Percentiles rank a stretch among this genome's conserved stretches.
Conservation (phyloP, 1,139 yeast species). For the Yamadazyma jaroonii region DNA sequence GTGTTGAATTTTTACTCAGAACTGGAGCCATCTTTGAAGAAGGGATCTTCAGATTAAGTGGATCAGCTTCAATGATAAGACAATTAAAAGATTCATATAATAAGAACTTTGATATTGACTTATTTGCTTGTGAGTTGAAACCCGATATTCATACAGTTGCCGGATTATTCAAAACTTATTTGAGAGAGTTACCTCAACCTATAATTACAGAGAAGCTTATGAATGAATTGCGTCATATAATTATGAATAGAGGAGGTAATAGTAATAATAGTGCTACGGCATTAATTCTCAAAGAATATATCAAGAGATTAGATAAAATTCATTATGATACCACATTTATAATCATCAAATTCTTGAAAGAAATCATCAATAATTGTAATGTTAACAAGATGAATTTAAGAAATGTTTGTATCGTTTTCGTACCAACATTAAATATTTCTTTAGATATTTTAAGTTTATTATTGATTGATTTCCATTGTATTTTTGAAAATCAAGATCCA, state of each 20-base stretch:
- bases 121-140: slow-evolving; percentile 34
- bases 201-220: slow-evolving; percentile 56
- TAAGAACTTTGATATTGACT: slow-evolving; percentile 63
- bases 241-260: slow-evolving; percentile 18
- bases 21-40: slow-evolving; percentile 80
- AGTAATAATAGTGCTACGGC: slow-evolving; percentile 24
- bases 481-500: slow-evolving; percentile 57
- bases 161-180: slow-evolving; percentile 70
- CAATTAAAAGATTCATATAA: slow-evolving; percentile 70
- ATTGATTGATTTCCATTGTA: slow-evolving; percentile 60
- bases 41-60: slow-evolving; percentile 88
- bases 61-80: slow-evolving; percentile 78
- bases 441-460: slow-evolving; percentile 61
- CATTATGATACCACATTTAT: slow-evolving; percentile 63
- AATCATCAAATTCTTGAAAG: slow-evolving; percentile 62
- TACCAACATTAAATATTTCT: slow-evolving; percentile 77
- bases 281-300: slow-evolving; percentile 27
- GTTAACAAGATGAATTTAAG: slow-evolving; percentile 80
- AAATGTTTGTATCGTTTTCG: slow-evolving; percentile 80
- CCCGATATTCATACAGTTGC: slow-evolving; percentile 77
- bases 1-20: slow-evolving; percentile 64
- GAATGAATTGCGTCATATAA: slow-evolving; percentile 28
- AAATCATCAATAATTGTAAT: slow-evolving; percentile 61
- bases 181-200: slow-evolving; percentile 67
- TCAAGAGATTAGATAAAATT: slow-evolving; percentile 33